Base-by-base conservation (phyloP, 2,329 filamentous ascomycete genomes). In the Lachnellula cervina region DNA sequence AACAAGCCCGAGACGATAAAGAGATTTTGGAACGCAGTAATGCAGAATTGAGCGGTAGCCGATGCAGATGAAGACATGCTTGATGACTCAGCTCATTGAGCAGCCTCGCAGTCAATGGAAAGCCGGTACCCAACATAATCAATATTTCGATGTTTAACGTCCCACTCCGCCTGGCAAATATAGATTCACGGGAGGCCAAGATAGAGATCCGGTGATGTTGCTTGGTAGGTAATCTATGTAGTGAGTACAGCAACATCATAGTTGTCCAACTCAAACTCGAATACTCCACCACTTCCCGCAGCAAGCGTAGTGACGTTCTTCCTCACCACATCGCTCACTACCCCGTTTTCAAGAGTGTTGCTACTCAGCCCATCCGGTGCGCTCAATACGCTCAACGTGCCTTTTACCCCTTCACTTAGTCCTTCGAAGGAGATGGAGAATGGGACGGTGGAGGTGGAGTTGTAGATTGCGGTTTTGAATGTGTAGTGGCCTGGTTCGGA, bases 391-490 rank as follows among this genome's bases (percentile, higher is more conserved):
- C 75, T 79, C 48, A 81, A 64, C 44, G 70, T 69, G 0, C 73
- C 79, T 46, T 65, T 66, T 0, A 72, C 65, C 3, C 75, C 76
- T 1, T 69, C 61, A 32, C 65, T 54, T 17, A 63, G n/a, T 1
- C 75, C 76, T 11, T 78, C 74, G 48, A 82, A 80, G 1, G 66
- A 63, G 1, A 81, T 58, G 0, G 70, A 72, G 1, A 82, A 72
- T 0, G 76, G 74, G 2, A 81, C 73, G 1, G 74, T 69, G 1
- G 68, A 68, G 5, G 78, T 79, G 0, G 75, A 74, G 70, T 81
- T 81, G 67, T 81, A 81, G 0, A 76, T 77, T 14, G 77, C 77
- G 3, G 71, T 75, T 68, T 81, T 81, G 72, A 79, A 78, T 55
- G 80, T 71, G 46, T 74, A 67, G 4, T 69, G 70, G 1, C 71